Evolutionary conservation across 176 grass and related monocot species (phyloP), one percentile per base, ranked within the genome.

Genomic region (Triticum dicoccoides): DNA sequence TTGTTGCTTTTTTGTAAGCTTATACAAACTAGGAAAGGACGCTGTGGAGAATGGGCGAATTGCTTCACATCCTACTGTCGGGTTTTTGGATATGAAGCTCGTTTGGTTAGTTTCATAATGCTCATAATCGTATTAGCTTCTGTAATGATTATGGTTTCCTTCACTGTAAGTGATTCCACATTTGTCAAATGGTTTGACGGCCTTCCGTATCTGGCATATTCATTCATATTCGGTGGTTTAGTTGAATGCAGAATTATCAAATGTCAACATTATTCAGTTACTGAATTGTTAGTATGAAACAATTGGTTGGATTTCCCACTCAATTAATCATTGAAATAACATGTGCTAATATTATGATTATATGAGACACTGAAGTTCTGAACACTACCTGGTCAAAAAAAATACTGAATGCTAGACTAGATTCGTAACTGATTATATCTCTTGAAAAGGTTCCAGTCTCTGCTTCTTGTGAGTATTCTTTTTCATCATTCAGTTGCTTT

Each of bases 21-120:
- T 88, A 34, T 96, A 84, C 86, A 98, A 94, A 98, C 90, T 83
- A 98, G 88, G 86, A 92, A 82, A 83, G 97, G 97, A 11, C 97
- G 97, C 5, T 98, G 97, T 87, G 97, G 97, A 82, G 97, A 98
- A 90, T 98, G 97, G 97, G 93, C 97, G 38, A 96, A 98, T 87
- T 98, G 97, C 87, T 98, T 98, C 82, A 98, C 97, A 33, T 89
- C 92, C 30, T 98, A 98, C 78, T 98, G 94, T 81, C 92, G 90
- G 83, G 77, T 87, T 69, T 98, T 96, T 80, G 97, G 93, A 87
- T 98, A 98, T 78, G 94, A 98, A 91, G 84, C 97, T 90, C 93
- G 92, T 86, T 77, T 96, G 93, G 94, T 98, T 87, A 90, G 93
- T 95, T 77, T 64, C 37, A 80, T 85, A 73, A 63, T 73, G 14